Base-by-base conservation (phyloP, 2,329 filamentous ascomycete genomes). In the Aspergillus caelatus region DNA sequence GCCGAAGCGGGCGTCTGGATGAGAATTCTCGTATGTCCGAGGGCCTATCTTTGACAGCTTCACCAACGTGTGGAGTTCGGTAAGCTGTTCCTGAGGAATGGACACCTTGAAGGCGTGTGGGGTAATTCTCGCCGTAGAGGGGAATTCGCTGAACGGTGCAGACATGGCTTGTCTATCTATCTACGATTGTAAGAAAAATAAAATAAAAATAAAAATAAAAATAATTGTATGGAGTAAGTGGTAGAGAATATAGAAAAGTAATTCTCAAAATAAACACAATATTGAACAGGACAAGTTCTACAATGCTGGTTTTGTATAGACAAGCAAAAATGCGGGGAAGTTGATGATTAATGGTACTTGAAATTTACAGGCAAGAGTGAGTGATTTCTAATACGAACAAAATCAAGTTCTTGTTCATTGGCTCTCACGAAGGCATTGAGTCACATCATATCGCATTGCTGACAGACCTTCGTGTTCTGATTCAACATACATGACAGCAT, bases 31-130 rank as follows among this genome's bases (percentile, higher is more conserved):
- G 46, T 78, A 86, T 2, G 81, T 83, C 4, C 73, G 70, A 1
- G 83, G 82, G 0, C 79, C 83, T 14, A 86, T 74, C 55, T 79
- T 82, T 4, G 83, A 82, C 5, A 85, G 71, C 56, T 77, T 76
- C 11, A 86, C 68, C 1, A 86, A 74, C 4, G 80, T 75, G 60
- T 79, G 77, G 64, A 86, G 80, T 16, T 83, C 79, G 19, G 76
- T 63, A 1, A 86, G 62, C 43, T 82, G 78, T 26, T 78, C 70
- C 7, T 84, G 80, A 1, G 80, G 71, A 8, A 84, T 74, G 16
- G 76, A 67, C 23, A 80, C 75, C 10, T 72, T 79, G 72, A 84
- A 85, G 0, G 80, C 79, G 32, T 72, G 74, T 7, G 77, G 74
- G n/a, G 76, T 60, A 9, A 79, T 70, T 59, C 74, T 75, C 26